These are phyloP conservation scores for Colletotrichum sp. DNA, from an alignment of 2,329 filamentous ascomycete genomes.

Conservation along the genomic window DNA sequence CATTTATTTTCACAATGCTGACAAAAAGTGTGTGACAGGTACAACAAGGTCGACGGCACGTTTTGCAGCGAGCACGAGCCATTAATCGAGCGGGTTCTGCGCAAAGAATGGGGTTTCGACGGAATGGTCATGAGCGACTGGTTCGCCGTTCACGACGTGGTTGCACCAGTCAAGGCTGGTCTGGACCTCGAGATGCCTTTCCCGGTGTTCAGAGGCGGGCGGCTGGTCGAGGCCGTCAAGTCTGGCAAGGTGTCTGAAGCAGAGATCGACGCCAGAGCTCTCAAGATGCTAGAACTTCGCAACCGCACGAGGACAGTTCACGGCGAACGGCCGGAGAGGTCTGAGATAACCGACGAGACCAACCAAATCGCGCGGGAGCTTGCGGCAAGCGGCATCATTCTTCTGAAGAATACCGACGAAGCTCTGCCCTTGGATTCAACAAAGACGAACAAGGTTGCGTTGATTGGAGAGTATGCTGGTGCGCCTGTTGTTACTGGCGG, in stretches of 20 bases:
- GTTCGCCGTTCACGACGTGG: slow-evolving; percentile 35
- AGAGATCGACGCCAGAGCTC: slow-evolving; percentile 18
- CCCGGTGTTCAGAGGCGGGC: slow-evolving; percentile 22
- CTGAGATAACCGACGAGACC: slow-evolving; percentile 18
- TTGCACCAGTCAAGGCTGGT: slow-evolving; percentile 32
- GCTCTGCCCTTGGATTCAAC: background rate
- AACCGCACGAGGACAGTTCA: slow-evolving; percentile 7
- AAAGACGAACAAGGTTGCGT: background rate
- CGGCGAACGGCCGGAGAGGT: slow-evolving; percentile 9
- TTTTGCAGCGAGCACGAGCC: slow-evolving; percentile 25
- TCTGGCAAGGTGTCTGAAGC: slow-evolving; percentile 13
- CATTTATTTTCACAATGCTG: background rate
- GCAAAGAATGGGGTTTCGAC: slow-evolving; percentile 37
- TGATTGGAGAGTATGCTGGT: slow-evolving; percentile 13
- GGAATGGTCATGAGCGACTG: slow-evolving; percentile 40
- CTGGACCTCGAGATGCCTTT: slow-evolving; percentile 39
- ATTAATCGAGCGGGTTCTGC: slow-evolving; percentile 28
- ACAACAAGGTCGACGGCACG: slow-evolving; percentile 31
- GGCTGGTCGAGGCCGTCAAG: slow-evolving; percentile 21
- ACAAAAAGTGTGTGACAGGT: slow-evolving; percentile 11
- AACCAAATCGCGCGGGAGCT: slow-evolving; percentile 20
- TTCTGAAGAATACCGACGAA: slow-evolving; percentile 21
- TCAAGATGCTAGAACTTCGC: slow-evolving; percentile 19
- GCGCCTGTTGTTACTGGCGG: slow-evolving; percentile 7
- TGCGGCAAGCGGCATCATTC: slow-evolving; percentile 21